These are phyloP conservation scores for Sordariomycetes sp. DNA, from an alignment of 2,329 filamentous ascomycete species.

Conservation along the genomic window DNA sequence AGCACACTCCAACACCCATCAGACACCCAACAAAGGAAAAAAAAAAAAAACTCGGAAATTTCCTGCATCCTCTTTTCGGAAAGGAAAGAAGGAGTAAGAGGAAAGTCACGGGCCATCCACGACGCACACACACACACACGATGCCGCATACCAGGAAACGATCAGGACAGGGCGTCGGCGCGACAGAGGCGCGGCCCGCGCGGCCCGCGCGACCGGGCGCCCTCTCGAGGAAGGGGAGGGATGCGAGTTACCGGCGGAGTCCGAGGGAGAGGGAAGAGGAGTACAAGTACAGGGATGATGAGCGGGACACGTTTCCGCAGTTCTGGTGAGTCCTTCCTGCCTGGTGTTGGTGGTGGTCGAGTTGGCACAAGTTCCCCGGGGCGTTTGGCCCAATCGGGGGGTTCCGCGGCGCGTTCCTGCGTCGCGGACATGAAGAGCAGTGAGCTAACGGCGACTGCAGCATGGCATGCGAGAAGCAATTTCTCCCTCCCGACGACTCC, in stretches of 20 bases:
- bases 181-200: slow-evolving; percentile 37
- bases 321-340: slow-evolving; percentile 37
- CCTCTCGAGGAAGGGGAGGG: slow-evolving; percentile 23
- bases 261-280: slow-evolving; percentile 30
- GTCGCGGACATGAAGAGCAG: not conserved
- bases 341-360: not conserved
- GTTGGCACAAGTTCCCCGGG: not conserved
- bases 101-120: not conserved
- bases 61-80: no score
- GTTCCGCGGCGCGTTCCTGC: not conserved
- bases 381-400: not conserved
- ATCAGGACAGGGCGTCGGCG: slow-evolving; percentile 40
- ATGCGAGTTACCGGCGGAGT: slow-evolving; percentile 29
- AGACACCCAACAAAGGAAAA: no score
- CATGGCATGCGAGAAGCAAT: slow-evolving; percentile 57
- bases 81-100: no score
- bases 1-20: no score
- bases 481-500: slow-evolving; percentile 42
- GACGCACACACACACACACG: slow-evolving; percentile 16
- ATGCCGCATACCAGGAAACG: slow-evolving; percentile 44
- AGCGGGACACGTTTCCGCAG: slow-evolving; percentile 48
- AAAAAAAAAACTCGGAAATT: no score
- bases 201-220: not conserved
- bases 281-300: slow-evolving; percentile 39
- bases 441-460: slow-evolving; percentile 17